phyloP scores from a whole-genome alignment of 2,329 filamentous ascomycete species.

The Pochonia chlamydosporia region DNA sequence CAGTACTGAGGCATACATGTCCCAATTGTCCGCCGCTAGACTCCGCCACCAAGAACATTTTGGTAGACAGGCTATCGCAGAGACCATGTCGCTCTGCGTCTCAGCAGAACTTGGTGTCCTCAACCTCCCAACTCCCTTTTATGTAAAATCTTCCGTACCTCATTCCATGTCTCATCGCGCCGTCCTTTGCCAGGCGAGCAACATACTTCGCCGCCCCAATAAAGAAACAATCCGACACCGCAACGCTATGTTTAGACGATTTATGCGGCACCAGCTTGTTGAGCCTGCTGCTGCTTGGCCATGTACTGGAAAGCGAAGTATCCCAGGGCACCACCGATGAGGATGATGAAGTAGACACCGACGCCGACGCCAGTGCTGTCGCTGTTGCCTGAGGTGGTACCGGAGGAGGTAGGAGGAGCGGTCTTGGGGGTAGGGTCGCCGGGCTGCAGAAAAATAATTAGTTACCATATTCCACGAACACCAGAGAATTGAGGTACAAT shows the following conservation, averaged over 20 bases:
- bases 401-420: conserved; percentile 40
- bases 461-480: not conserved
- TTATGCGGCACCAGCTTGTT: conserved; percentile 14
- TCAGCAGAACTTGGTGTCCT: not conserved
- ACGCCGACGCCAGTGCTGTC: conserved; percentile 60
- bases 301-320: conserved; percentile 85
- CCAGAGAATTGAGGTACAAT: conserved; percentile 3
- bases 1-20: conserved; percentile 1
- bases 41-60: not conserved
- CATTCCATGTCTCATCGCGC: not conserved
- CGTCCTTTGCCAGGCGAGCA: not conserved
- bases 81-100: not conserved
- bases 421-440: conserved; percentile 73
- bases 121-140: not conserved
- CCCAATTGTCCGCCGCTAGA: not conserved
- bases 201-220: not conserved
- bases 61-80: not conserved
- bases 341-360: conserved; percentile 73
- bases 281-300: conserved; percentile 33
- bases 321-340: conserved; percentile 69
- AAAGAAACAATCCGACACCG: not conserved
- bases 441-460: conserved; percentile 39
- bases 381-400: conserved; percentile 41
- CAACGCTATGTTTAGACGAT: not conserved
- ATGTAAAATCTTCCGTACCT: not conserved